Base-by-base conservation (phyloP, 2,329 filamentous ascomycete species). In the Zasmidium cellare region DNA sequence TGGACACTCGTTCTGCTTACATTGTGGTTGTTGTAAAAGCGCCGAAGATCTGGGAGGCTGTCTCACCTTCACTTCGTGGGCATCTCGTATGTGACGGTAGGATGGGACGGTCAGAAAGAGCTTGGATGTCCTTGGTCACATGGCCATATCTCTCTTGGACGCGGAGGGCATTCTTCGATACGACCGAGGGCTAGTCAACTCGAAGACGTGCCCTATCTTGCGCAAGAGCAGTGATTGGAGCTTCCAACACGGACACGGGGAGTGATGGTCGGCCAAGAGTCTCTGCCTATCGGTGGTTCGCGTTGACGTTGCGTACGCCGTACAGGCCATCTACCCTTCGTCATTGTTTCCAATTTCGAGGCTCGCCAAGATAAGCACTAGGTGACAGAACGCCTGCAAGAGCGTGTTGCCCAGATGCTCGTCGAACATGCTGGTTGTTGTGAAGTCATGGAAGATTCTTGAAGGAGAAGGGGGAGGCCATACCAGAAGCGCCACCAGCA, bases 291-390 rank as follows among this genome's bases (percentile, higher is more conserved):
- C 35, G 25, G 25, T 5, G 25, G 25, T 28, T 28, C 25, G 25
- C 25, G 11, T 28, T 28, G 6, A 28, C 25, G 25, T 5, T 41
- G 35, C 12, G 35, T 5, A 41, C 28, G 28, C 14, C 28, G 28
- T 31, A 7, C 7, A 31, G 7, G 28, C 14, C 28, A 7, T 31
- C 28, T 7, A n/a, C n/a, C 28, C 48, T 19, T 51, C 25, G 48
- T 51, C 3, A 51, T 28, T n/a, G 24, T 24, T 14, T 51, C 48
- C 24, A 51, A n/a, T 18, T 51, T 51, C 16, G 35, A 35, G 24
- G 48, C 25, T 31, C 48, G 48, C 48, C 25, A 18, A 38, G 22
- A 51, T 51, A 16, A 51, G 19, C 48, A 28, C 24, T 20, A 51
- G 48, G 35, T 51, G 25, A 12, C 24, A 51, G 31, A 38, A 31